Base-by-base conservation (phyloP, 495 filamentous ascomycete species). In the Trypethelium eluteriae region DNA sequence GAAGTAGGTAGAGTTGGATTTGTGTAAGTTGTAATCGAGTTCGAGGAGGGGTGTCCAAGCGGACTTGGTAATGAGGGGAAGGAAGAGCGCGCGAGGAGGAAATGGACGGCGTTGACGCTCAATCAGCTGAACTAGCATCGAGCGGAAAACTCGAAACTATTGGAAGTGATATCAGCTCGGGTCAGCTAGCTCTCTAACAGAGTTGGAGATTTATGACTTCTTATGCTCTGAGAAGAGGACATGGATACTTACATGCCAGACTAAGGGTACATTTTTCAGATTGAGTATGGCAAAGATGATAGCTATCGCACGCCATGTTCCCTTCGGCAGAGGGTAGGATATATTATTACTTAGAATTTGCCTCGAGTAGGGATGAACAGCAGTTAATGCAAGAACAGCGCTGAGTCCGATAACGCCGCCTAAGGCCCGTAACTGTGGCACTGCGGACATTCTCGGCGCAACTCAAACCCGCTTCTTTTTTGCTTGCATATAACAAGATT, bases 21-120 rank as follows among this genome's bases (percentile, higher is more conserved):
- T 94, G 82, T 94, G 90, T 46, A 90, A 67, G 79, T 94, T 93
- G 78, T 91, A 89, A 77, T 94, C 90, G 72, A 82, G 85, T 74
- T 94, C 90, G 70, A 84, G 80, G 12, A 89, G 74, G 0, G 84
- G 79, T 47, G 85, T 82, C 71, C 83, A 82, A 18, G 82, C 81
- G 16, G 79, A 74, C 36, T 59, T 59, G 16, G 85, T 85, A 66
- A 90, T 82, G 66, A 85, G 74, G 38, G 87, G 87, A 41, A 84
- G 81, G 79, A 91, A 91, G 57, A 91, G 77, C 76, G 71, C 64
- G 38, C 76, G 74, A 61, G 76, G 76, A 12, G 78, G 77, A 34
- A 59, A 18, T 35, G 53, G 32, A 14, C 10, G 10, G 1, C 36
- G 34, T 18, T 32, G 53, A 14, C 53, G 53, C 14, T 59, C 53